phyloP scores from a whole-genome alignment of 78 protist genomes.

The Carpediemonas membranifera region DNA sequence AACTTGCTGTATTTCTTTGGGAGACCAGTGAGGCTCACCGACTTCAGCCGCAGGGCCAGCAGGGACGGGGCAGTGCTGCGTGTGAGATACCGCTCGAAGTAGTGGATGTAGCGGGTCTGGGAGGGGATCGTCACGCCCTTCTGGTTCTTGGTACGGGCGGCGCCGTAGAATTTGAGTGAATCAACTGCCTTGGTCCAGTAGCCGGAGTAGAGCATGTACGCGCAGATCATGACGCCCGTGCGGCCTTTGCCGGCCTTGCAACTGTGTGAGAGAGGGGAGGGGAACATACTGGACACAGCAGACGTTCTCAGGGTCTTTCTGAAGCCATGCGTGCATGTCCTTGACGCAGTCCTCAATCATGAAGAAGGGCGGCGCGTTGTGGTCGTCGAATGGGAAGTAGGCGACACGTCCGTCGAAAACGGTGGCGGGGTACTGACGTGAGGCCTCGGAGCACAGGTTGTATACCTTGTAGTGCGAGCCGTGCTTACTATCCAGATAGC shows the following conservation, averaged over 20 bases:
- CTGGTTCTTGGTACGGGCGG: conserved; percentile 42
- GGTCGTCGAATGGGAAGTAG: conserved; percentile 58
- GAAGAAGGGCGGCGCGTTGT: conserved; percentile 58
- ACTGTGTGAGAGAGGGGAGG: background rate
- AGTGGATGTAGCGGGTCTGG: conserved; percentile 41
- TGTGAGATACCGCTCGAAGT: background rate
- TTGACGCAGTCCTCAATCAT: conserved; percentile 35
- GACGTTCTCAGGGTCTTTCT: conserved; percentile 36
- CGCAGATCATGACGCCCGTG: conserved; percentile 46
- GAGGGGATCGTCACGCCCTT: conserved; percentile 70
- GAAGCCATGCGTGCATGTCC: conserved; percentile 37
- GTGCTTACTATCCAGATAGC: background rate
- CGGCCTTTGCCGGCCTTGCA: conserved; percentile 49
- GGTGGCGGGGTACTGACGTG: background rate
- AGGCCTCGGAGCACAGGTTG: background rate
- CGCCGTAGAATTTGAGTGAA: conserved; percentile 44
- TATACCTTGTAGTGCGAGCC: background rate
- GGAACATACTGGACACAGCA: conserved; percentile 31
- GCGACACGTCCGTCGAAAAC: background rate
- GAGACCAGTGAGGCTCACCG: too few species aligned
- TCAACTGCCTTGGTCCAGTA: conserved; percentile 40
- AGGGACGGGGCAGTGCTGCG: too few species aligned
- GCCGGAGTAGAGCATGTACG: conserved; percentile 34
- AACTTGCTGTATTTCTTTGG: too few species aligned
- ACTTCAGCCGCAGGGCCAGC: too few species aligned